A percentile compares a stretch with the other conserved stretches of the same genome.
These are phyloP conservation scores for Penicillium arizonense DNA, from an alignment of 495 filamentous ascomycete species.

Conservation along the genomic window DNA sequence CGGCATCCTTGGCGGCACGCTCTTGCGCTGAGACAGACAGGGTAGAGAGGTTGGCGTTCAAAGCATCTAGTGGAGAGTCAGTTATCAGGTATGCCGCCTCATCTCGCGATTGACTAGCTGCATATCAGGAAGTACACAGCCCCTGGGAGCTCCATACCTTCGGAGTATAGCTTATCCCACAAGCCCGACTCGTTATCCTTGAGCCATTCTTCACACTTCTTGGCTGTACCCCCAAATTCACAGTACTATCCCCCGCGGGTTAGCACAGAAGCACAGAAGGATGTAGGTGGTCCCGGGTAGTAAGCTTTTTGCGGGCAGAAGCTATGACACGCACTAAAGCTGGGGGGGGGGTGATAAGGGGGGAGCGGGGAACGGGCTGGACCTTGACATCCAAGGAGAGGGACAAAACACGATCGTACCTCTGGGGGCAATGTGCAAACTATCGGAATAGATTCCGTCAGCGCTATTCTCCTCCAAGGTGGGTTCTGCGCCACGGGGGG, in stretches of 20 bases:
- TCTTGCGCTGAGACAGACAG: constrained; percentile 88
- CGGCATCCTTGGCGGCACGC: constrained; percentile 88
- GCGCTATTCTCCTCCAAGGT: constrained; percentile 7
- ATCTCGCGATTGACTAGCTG: neutral
- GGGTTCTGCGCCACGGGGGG: constrained; percentile 8
- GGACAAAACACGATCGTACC: constrained; percentile 52
- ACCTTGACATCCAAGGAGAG: neutral
- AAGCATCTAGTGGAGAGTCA: constrained; percentile 57
- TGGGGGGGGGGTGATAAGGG: neutral
- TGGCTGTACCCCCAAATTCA: constrained; percentile 96
- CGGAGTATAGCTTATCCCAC: constrained; percentile 78
- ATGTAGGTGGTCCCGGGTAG: neutral
- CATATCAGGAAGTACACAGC: neutral
- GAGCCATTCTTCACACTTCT: constrained; percentile 97
- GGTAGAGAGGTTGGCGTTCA: constrained; percentile 76
- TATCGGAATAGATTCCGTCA: constrained; percentile 34
- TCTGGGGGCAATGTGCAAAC: constrained; percentile 93
- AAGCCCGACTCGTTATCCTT: constrained; percentile 68
- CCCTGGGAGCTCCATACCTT: constrained; percentile 52
- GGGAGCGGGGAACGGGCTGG: constrained; percentile 2
- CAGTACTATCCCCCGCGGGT: constrained; percentile 68
- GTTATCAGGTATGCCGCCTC: neutral
- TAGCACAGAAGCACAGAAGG: neutral
- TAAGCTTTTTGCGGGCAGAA: neutral
- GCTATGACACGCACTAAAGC: neutral